A percentile compares a stretch with the other conserved stretches of the same genome.
Conservation (phyloP, 176 grass and related monocot species). For the Triticum timopheevii region DNA sequence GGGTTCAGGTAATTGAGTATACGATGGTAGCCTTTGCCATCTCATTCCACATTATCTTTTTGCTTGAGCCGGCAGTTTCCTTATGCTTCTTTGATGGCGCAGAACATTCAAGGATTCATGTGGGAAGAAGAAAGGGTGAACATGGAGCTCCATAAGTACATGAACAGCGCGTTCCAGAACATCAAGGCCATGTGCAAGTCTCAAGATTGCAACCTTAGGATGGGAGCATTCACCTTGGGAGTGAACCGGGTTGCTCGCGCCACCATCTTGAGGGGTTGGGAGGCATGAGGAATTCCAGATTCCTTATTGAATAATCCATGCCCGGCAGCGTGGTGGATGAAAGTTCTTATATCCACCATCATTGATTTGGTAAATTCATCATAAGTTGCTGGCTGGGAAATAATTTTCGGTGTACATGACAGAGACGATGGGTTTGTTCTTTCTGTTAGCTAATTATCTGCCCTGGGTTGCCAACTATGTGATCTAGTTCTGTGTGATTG, state of each 20-base stretch:
- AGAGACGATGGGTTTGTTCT: background rate
- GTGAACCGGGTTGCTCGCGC: slow-evolving; percentile 91
- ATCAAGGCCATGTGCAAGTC: slow-evolving; percentile 90
- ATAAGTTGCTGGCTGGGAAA: slow-evolving; percentile 19
- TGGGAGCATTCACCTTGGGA: slow-evolving; percentile 94
- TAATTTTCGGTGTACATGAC: slow-evolving; percentile 18
- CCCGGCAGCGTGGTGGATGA: slow-evolving; percentile 19
- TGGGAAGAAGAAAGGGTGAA: slow-evolving; percentile 98
- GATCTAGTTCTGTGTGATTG: slow-evolving; percentile 5
- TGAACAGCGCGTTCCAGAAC: slow-evolving; percentile 69
- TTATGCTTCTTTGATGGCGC: slow-evolving; percentile 22
- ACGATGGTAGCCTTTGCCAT: background rate
- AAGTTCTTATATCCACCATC: background rate
- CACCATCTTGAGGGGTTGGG: slow-evolving; percentile 93
- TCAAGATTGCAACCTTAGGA: slow-evolving; percentile 86
- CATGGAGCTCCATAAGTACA: slow-evolving; percentile 94
- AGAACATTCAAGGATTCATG: slow-evolving; percentile 99
- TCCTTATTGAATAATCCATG: slow-evolving; percentile 5
- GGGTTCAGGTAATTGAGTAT: slow-evolving; percentile 86
- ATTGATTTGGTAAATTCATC: slow-evolving; percentile 21
- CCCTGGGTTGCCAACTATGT: background rate
- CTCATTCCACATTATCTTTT: slow-evolving; percentile 7
- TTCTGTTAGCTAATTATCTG: background rate
- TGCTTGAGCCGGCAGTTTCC: background rate
- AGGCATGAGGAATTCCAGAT: slow-evolving; percentile 41